These are phyloP conservation scores for Cucumis sativus DNA, from an alignment of 306 rosid genomes.

Conservation along the genomic window Cucumber_9930_V3 NC_026657.2:21837501-21838000, in stretches of 20 bases:
- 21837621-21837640: not conserved
- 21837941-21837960: no score
- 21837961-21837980: no score
- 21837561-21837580: no score
- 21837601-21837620: not conserved
- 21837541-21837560: no score
- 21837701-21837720: conserved; percentile 2
- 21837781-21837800: not conserved
- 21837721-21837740: not conserved
- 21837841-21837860: not conserved
- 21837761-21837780: conserved; percentile 8
- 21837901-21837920: no score
- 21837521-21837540: no score
- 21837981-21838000: no score
- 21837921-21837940: no score
- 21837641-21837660: not conserved
- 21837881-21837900: conserved; percentile 4
- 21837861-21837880: not conserved
- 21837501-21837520: no score
- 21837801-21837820: not conserved
- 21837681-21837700: not conserved
- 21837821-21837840: not conserved
- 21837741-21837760: not conserved
- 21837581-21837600: not conserved
- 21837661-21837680: not conserved